phyloP scores from a whole-genome alignment of 192 early-diverging fungal genomes.

The Podila epigama region DNA sequence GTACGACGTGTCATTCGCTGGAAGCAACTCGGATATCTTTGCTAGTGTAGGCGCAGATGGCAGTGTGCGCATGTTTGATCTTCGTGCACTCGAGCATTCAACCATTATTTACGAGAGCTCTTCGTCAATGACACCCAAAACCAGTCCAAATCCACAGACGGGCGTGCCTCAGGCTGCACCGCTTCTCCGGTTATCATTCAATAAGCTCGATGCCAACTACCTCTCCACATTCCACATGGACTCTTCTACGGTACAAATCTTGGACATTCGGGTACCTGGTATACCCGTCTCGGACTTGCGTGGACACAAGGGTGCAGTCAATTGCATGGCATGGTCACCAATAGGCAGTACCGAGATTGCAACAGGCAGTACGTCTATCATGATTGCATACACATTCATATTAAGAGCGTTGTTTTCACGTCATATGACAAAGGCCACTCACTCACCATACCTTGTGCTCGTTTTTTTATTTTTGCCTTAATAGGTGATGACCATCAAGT shows the following conservation, averaged over 20 bases:
- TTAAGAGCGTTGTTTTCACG: background rate
- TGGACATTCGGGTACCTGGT: slow-evolving; percentile 93
- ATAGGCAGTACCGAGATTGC: slow-evolving; percentile 79
- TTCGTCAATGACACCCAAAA: slow-evolving; percentile 36
- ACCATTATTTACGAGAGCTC: slow-evolving; percentile 96
- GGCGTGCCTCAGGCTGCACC: slow-evolving; percentile 56
- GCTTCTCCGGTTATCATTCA: slow-evolving; percentile 88
- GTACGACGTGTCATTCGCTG: slow-evolving; percentile 95
- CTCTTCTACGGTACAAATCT: slow-evolving; percentile 78
- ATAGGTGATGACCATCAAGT: slow-evolving; percentile 90
- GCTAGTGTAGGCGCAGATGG: slow-evolving; percentile 99
- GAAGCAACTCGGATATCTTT: slow-evolving; percentile 87
- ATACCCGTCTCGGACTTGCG: slow-evolving; percentile 83
- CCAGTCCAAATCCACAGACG: slow-evolving; percentile 20
- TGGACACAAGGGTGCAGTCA: slow-evolving; percentile 80
- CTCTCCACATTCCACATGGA: slow-evolving; percentile 93
- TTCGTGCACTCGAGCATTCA: slow-evolving; percentile 94
- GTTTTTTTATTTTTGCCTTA: slow-evolving; percentile 1
- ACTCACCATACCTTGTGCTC: slow-evolving; percentile 6
- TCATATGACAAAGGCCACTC: background rate
- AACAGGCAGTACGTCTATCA: slow-evolving; percentile 74
- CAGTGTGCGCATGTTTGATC: slow-evolving; percentile 96
- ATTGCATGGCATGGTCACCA: slow-evolving; percentile 91
- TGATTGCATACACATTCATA: too few species aligned
- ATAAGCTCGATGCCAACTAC: slow-evolving; percentile 89